phyloP scores from a whole-genome alignment of 768 basidiomycete genomes.

The Boletus barrowsii region DNA sequence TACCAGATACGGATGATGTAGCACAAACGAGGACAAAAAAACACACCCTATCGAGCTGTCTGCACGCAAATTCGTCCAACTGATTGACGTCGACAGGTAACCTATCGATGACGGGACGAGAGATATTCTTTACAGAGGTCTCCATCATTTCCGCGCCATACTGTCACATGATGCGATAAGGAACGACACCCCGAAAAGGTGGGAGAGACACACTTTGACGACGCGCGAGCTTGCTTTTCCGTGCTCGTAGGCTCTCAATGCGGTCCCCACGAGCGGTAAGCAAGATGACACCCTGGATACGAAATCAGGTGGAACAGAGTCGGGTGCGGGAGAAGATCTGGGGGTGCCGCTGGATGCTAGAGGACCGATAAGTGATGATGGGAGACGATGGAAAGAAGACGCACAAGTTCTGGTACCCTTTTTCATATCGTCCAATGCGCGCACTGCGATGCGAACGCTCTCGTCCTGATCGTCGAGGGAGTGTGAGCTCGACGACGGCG shows the following conservation, averaged over 20 bases:
- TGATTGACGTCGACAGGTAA: slow-evolving; percentile 71
- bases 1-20: neutral
- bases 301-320: slow-evolving; percentile 29
- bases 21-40: neutral
- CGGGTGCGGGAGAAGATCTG: slow-evolving; percentile 10
- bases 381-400: slow-evolving; percentile 1
- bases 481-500: neutral
- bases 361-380: neutral
- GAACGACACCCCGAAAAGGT: neutral
- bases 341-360: slow-evolving; percentile 11
- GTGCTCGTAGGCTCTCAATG: slow-evolving; percentile 73
- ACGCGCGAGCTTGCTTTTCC: slow-evolving; percentile 81
- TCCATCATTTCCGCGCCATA: slow-evolving; percentile 89
- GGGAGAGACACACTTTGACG: slow-evolving; percentile 61
- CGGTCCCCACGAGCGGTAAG: slow-evolving; percentile 70
- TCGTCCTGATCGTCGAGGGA: slow-evolving; percentile 60
- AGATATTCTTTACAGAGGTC: slow-evolving; percentile 76
- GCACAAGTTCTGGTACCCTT: slow-evolving; percentile 35
- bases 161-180: slow-evolving; percentile 38
- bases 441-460: slow-evolving; percentile 74
- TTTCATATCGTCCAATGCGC: slow-evolving; percentile 77
- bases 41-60: slow-evolving; percentile 79
- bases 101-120: slow-evolving; percentile 76
- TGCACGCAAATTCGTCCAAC: slow-evolving; percentile 84
- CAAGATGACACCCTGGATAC: slow-evolving; percentile 54